Evolutionary conservation across 495 filamentous ascomycete species (phyloP), one percentile per base, ranked within the genome.

Genomic region (Astrothelium macrocarpum): DNA sequence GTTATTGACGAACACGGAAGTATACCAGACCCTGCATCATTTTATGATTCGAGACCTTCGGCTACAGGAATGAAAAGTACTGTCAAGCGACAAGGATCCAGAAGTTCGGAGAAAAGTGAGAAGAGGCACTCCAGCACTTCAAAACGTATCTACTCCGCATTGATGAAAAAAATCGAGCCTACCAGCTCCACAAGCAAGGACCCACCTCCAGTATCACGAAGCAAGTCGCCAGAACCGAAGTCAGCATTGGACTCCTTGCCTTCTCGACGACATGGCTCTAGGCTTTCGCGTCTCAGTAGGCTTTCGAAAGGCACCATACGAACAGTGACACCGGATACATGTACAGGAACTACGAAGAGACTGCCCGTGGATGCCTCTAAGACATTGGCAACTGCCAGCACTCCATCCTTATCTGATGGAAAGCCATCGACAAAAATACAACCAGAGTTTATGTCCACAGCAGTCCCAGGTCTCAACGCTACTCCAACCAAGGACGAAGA

Each of bases 61-160:
- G 29, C 9, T 14, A 49, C 20, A 2, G 23, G 18, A 18, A 20
- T 56, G 23, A 26, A 29, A 26, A 26, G 9, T 7, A 7, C 11
- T 1, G 11, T 28, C 7, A 56, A 56, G 16, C 49, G 25, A 29
- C 49, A 56, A 26, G 49, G 49, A 7, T 56, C 49, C 49, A 56
- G 49, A 25, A 56, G 0, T 29, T 56, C 25, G 49, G 49, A 26
- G 49, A 56, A 56, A 5, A 56, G 25, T 9, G 49, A 32, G 25
- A 56, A 56, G 25, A 56, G 25, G 16, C 20, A 12, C 25, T 56
- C 49, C 12, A 56, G 25, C 25, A 80, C 89, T 64, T 85, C 84
- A 60, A 81, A 87, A 28, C 81, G 87, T 32, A 76, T 92, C 34
- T 91, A 89, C 67, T 85, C 86, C 2, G 89, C 89, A 0, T 75